Evolutionary conservation across 441 rosid species (phyloP).

Genomic region (Pelargonium cotyledonis): DNA sequence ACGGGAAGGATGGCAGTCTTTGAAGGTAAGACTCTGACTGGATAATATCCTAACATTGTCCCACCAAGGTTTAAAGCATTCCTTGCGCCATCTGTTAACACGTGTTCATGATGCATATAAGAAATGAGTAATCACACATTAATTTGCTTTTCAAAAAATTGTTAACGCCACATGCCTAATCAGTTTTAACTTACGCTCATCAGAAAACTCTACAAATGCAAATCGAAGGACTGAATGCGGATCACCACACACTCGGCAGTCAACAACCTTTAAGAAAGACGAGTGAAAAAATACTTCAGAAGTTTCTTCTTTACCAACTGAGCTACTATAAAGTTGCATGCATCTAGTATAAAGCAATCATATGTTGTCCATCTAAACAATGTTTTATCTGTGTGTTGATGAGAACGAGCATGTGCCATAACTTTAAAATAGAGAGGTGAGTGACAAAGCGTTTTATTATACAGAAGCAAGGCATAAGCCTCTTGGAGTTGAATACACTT

Average conservation of each 20-base stretch:
- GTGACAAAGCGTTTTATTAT: no score
- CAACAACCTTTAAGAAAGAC: constrained; percentile 49
- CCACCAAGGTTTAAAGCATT: constrained; percentile 57
- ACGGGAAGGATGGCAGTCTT: constrained; percentile 76
- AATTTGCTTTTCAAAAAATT: no score
- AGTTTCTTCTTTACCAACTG: no score
- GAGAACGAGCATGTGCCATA: no score
- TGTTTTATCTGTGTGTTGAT: no score
- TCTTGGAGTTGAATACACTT: no score
- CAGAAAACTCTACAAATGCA: constrained; percentile 68
- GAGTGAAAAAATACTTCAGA: no score
- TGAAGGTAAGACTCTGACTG: constrained; percentile 67
- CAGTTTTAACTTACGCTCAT: constrained; percentile 58
- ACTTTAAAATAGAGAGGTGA: no score
- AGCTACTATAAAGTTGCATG: no score
- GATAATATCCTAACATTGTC: constrained; percentile 62
- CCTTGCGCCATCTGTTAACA: constrained; percentile 47
- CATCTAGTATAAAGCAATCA: neutral
- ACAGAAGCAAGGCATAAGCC: no score
- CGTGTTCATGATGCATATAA: constrained; percentile 11
- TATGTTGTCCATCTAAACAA: neutral
- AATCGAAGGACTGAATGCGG: constrained; percentile 74
- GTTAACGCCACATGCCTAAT: no score
- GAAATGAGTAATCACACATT: neutral
- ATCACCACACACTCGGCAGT: constrained; percentile 68